Conservation (phyloP, 768 basidiomycete genomes). For the Lactarius quietus region DNA sequence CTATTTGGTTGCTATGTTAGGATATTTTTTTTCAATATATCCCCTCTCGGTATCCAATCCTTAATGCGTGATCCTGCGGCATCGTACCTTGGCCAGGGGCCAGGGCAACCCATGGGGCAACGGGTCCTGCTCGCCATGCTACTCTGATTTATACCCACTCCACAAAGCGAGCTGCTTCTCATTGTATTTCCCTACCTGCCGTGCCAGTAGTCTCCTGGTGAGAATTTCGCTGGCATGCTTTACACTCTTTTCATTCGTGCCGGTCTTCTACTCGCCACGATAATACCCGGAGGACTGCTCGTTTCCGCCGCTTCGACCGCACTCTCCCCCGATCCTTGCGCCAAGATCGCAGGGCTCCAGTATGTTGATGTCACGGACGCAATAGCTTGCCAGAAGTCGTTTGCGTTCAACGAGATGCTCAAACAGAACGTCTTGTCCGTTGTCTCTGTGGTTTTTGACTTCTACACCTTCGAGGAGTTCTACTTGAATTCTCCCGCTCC, state of each 20-base stretch:
- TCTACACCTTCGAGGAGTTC: slow-evolving; percentile 41
- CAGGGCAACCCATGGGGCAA: too few relatives aligned
- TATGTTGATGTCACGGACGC: slow-evolving; percentile 52
- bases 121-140: neutral
- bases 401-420: slow-evolving; percentile 40
- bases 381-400: slow-evolving; percentile 40
- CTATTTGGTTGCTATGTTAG: neutral
- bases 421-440: slow-evolving; percentile 37
- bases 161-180: neutral
- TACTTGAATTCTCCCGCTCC: slow-evolving; percentile 37
- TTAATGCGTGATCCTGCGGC: neutral
- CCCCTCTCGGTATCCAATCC: neutral
- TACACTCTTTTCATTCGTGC: neutral
- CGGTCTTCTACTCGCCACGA: neutral
- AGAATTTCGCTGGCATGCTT: slow-evolving; percentile 5
- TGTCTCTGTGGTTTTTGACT: slow-evolving; percentile 36
- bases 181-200: neutral
- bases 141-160: neutral
- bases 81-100: neutral
- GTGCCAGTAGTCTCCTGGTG: neutral
- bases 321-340: slow-evolving; percentile 34
- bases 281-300: neutral
- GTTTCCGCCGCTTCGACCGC: neutral
- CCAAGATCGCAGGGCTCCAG: slow-evolving; percentile 34
- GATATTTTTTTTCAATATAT: neutral